Percentiles rank a stretch among this genome's conserved stretches.
Conservation (phyloP, 495 filamentous ascomycete species). For the Penicillium parvum region DNA sequence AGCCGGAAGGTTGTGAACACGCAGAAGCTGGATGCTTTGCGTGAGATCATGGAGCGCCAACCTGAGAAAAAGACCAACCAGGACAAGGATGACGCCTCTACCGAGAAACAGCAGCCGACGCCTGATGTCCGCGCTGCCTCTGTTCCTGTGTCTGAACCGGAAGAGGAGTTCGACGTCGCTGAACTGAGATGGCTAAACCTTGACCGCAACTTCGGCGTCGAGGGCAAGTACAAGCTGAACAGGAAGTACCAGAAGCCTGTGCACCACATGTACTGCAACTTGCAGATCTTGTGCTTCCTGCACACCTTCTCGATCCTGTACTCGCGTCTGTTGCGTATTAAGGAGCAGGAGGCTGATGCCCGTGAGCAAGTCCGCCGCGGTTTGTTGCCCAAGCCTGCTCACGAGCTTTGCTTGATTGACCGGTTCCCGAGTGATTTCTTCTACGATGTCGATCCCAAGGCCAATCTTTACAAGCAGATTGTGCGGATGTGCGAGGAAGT, state of each 20-base stretch:
- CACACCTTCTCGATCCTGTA: conserved; percentile 85
- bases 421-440: conserved; percentile 80
- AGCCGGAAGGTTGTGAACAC: conserved; percentile 60
- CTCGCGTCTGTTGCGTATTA: conserved; percentile 75
- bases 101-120: conserved; percentile 36
- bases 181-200: conserved; percentile 58
- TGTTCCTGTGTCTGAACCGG: conserved; percentile 42
- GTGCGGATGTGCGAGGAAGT: conserved; percentile 65
- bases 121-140: conserved; percentile 62
- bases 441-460: conserved; percentile 54
- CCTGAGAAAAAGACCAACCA: conserved; percentile 49
- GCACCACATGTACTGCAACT: conserved; percentile 86
- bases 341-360: conserved; percentile 68
- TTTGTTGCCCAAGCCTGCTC: conserved; percentile 65
- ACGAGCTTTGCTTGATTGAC: conserved; percentile 70
- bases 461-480: conserved; percentile 67
- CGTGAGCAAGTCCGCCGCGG: conserved; percentile 65
- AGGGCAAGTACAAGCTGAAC: conserved; percentile 68
- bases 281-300: conserved; percentile 89
- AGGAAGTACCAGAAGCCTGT: conserved; percentile 71
- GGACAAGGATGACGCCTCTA: conserved; percentile 65
- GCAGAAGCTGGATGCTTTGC: conserved; percentile 76
- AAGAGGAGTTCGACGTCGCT: conserved; percentile 43
- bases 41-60: conserved; percentile 76
- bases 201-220: conserved; percentile 42